These are phyloP conservation scores for Botryobasidium botryosum DNA, from an alignment of 768 basidiomycete species.

Conservation along the genomic window DNA sequence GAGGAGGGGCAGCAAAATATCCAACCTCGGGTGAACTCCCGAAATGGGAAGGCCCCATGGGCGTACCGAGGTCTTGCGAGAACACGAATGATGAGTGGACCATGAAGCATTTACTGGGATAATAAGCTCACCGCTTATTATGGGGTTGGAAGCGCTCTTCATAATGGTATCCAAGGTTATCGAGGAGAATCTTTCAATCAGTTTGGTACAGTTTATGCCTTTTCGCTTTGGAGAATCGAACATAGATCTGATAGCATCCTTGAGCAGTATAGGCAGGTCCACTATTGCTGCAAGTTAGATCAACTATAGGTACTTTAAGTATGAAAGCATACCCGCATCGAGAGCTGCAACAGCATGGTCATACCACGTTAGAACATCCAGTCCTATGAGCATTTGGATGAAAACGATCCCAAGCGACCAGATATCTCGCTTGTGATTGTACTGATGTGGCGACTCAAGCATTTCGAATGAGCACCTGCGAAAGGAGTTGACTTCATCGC, in stretches of 20 bases:
- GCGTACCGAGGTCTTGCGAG: slow-evolving; percentile 34
- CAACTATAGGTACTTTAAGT: neutral
- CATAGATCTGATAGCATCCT: slow-evolving; percentile 11
- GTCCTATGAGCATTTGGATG: slow-evolving; percentile 73
- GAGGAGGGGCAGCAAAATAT: slow-evolving; percentile 4
- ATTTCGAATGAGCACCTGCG: slow-evolving; percentile 61
- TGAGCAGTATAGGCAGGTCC: slow-evolving; percentile 2
- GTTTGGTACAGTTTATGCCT: slow-evolving; percentile 1
- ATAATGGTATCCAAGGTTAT: too few relatives aligned
- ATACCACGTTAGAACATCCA: slow-evolving; percentile 37
- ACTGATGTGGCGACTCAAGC: slow-evolving; percentile 58
- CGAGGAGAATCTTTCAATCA: slow-evolving; percentile 5
- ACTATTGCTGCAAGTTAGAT: neutral
- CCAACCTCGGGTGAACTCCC: slow-evolving; percentile 8
- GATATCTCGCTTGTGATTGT: slow-evolving; percentile 65
- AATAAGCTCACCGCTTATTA: slow-evolving; percentile 1
- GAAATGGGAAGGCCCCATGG: slow-evolving; percentile 11
- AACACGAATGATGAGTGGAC: slow-evolving; percentile 28
- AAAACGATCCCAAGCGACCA: slow-evolving; percentile 67
- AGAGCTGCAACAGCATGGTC: neutral
- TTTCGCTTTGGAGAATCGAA: slow-evolving; percentile 9
- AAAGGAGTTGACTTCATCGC: neutral
- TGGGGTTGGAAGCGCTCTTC: too few relatives aligned
- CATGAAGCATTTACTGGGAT: slow-evolving; percentile 34
- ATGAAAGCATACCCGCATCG: neutral